Evolutionary conservation across 2,329 filamentous ascomycete species (phyloP).

Genomic region (Calonectria hawksworthii): DNA sequence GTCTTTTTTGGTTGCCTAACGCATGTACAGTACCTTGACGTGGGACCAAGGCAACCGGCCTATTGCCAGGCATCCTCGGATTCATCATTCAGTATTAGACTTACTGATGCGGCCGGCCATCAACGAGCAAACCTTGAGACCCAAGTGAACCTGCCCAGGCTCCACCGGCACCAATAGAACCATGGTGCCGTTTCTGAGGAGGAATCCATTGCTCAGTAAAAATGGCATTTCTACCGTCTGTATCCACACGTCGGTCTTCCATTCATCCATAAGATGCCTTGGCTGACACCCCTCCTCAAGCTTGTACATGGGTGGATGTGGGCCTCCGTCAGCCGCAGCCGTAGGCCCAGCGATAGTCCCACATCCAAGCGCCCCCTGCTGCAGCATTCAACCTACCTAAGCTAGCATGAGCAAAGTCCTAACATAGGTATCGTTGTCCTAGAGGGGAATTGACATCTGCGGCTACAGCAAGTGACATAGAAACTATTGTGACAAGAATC

Average conservation of each 20-base stretch:
- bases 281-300: background rate
- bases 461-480: background rate
- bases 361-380: background rate
- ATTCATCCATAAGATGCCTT: background rate
- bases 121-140: background rate
- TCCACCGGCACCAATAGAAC: background rate
- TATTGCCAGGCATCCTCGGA: background rate
- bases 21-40: background rate
- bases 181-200: background rate
- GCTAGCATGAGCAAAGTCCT: background rate
- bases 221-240: background rate
- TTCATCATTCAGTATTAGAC: background rate
- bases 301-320: slow-evolving; percentile 2
- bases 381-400: background rate
- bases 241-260: background rate
- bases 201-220: background rate
- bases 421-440: background rate
- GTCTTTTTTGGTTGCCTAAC: background rate
- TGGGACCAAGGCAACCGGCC: background rate
- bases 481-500: too few species aligned
- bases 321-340: slow-evolving; percentile 32
- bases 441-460: background rate
- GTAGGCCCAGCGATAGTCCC: slow-evolving; percentile 2
- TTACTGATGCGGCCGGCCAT: background rate
- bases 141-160: background rate